phyloP scores from a whole-genome alignment of 2,329 filamentous ascomycete genomes.

The Tolypocladium sp. region DNA sequence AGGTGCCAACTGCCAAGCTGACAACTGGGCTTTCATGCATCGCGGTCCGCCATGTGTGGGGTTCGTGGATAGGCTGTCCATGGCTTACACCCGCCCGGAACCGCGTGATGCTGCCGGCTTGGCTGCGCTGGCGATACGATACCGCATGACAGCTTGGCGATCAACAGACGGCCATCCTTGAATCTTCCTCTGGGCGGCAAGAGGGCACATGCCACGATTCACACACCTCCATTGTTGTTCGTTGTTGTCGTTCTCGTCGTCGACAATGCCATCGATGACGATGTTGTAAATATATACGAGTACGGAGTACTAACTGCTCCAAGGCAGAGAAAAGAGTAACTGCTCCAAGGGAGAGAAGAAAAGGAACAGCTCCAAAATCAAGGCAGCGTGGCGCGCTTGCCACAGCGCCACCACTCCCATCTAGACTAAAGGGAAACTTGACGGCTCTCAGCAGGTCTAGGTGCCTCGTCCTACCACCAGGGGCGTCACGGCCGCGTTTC shows the following conservation, averaged over 20 bases:
- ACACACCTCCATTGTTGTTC: neutral
- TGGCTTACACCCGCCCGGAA: too few relatives aligned
- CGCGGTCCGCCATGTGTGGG: neutral
- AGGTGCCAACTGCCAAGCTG: neutral
- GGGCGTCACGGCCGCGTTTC: neutral
- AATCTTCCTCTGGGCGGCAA: neutral
- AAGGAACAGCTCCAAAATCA: neutral
- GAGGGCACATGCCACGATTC: neutral
- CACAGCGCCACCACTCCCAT: too few relatives aligned
- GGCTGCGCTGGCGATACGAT: neutral
- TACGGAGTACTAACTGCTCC: neutral
- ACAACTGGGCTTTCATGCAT: neutral
- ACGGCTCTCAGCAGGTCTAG: neutral
- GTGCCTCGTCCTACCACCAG: too few relatives aligned
- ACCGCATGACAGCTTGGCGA: neutral
- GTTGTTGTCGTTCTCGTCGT: neutral
- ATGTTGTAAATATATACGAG: conserved; percentile 1
- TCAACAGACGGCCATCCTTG: neutral
- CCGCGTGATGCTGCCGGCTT: neutral
- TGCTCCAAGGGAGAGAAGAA: too few relatives aligned
- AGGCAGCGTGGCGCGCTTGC: too few relatives aligned
- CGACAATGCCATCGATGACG: neutral
- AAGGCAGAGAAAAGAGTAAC: too few relatives aligned
- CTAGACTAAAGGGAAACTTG: too few relatives aligned
- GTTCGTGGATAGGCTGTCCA: neutral